Evolutionary conservation across 768 basidiomycete genomes (phyloP), one percentile per base, ranked within the genome.

Genomic region (Lentinula aciculospora): DNA sequence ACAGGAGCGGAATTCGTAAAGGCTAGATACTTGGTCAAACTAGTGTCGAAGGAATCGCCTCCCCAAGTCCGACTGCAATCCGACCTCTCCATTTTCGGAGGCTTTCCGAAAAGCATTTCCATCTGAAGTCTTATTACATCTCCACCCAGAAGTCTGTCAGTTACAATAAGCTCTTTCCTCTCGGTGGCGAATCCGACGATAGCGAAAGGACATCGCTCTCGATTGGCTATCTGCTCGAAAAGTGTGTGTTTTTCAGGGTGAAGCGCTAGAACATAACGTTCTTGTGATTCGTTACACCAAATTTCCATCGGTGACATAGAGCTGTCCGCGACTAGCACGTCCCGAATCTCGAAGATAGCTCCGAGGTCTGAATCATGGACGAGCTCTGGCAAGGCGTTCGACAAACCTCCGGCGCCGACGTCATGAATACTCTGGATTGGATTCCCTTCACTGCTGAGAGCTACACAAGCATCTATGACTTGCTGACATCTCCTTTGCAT

Each of bases 221-320:
- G 81, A 67, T 80, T 79, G 2, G 92, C 92, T 44, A 98, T 86
- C 12, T 64, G 72, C 64, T 85, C 84, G 71, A 99, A 98, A 4
- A 73, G 70, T 2, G 72, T 70, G 21, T 85, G 75, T 58, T 80
- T 81, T 17, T 81, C 78, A 2, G 84, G 82, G 0, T 83, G 82
- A 59, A 99, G 81, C 8, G 97, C 97, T 29, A 98, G 80, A 28
- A 98, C 97, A 68, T 98, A 99, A 37, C 97, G 86, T 66, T 98
- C 97, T 75, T 98, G 97, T 62, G 87, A 89, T 73, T 99, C 97
- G 72, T 99, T 99, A 69, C 97, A 98, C 97, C 97, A 99, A 50
- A 98, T 98, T 74, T 98, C 96, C 96, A 99, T 98, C 0, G 97
- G 97, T 3, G 92, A 94, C 92, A 99, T 92, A 37, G 89, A 88